These are phyloP conservation scores for Chytriomyces confervae DNA, from an alignment of 192 early-diverging fungal genomes.

Conservation along the genomic window DNA sequence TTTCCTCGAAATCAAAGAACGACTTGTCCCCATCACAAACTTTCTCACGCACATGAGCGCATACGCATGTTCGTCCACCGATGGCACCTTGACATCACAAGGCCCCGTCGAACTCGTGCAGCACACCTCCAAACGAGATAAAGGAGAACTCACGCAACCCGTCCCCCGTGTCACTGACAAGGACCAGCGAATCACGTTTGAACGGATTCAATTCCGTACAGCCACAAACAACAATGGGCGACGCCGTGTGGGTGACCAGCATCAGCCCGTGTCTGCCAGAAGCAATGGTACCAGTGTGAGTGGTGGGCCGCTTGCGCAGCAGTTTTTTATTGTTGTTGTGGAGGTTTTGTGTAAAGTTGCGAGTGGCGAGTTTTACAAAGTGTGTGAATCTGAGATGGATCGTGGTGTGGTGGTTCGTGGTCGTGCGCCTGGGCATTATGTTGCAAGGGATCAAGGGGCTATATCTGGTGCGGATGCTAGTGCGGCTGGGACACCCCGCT, in stretches of 20 bases:
- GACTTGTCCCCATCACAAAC: constrained; percentile 58
- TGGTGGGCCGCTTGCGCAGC: constrained; percentile 67
- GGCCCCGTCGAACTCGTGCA: constrained; percentile 78
- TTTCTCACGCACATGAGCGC: constrained; percentile 83
- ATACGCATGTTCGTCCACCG: constrained; percentile 58
- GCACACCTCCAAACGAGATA: constrained; percentile 91
- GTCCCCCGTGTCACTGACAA: constrained; percentile 32
- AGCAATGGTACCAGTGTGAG: not conserved
- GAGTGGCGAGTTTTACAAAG: constrained; percentile 67
- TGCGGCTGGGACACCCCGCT: too few species aligned
- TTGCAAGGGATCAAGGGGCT: not conserved
- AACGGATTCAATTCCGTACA: constrained; percentile 95
- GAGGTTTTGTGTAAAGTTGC: constrained; percentile 76
- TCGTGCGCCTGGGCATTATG: constrained; percentile 91
- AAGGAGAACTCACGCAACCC: constrained; percentile 83
- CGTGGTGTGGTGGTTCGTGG: constrained; percentile 82
- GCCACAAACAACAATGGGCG: constrained; percentile 97
- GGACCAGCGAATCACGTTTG: constrained; percentile 57
- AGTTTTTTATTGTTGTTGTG: constrained; percentile 87
- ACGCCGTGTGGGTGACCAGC: constrained; percentile 63
- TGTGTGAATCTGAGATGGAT: constrained; percentile 64
- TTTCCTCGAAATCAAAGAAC: constrained; percentile 63
- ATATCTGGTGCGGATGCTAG: not conserved
- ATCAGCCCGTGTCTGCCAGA: not conserved
- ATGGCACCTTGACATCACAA: constrained; percentile 45